These are phyloP conservation scores for Metschnikowia continentalis DNA, from an alignment of 805 yeast genomes.

Conservation along the genomic window DNA sequence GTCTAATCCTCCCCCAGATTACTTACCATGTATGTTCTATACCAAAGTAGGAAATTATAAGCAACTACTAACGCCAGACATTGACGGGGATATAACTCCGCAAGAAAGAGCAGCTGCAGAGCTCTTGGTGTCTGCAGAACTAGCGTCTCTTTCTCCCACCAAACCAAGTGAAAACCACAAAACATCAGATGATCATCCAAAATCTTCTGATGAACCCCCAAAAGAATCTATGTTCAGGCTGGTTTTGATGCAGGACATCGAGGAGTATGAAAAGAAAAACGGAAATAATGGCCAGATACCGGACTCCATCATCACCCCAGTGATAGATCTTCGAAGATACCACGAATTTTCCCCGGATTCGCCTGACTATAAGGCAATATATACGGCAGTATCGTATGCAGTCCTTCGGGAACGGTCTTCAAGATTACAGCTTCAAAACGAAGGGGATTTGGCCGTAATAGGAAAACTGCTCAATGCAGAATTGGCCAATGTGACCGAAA, in stretches of 20 bases:
- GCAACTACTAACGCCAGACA: slow-evolving; percentile 19
- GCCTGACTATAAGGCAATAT: slow-evolving; percentile 21
- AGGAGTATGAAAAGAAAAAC: slow-evolving; percentile 24
- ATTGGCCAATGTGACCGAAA: slow-evolving; percentile 22
- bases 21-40: slow-evolving; percentile 37
- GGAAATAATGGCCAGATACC: neutral
- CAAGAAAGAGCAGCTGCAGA: slow-evolving; percentile 36
- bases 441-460: slow-evolving; percentile 35
- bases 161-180: neutral
- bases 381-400: slow-evolving; percentile 39
- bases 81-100: slow-evolving; percentile 33
- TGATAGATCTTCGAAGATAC: neutral
- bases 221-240: slow-evolving; percentile 1
- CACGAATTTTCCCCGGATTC: slow-evolving; percentile 6
- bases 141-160: slow-evolving; percentile 10
- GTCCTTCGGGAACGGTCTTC: slow-evolving; percentile 40
- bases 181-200: too few species aligned
- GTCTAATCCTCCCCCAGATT: slow-evolving; percentile 20
- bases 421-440: slow-evolving; percentile 27
- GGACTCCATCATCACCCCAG: slow-evolving; percentile 5
- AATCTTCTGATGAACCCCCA: neutral
- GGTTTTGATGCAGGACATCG: slow-evolving; percentile 16
- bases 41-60: neutral
- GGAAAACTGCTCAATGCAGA: slow-evolving; percentile 29
- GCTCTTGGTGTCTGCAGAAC: slow-evolving; percentile 27